Base-by-base conservation (phyloP, 805 yeast species). In the Spathaspora arborariae region DNA sequence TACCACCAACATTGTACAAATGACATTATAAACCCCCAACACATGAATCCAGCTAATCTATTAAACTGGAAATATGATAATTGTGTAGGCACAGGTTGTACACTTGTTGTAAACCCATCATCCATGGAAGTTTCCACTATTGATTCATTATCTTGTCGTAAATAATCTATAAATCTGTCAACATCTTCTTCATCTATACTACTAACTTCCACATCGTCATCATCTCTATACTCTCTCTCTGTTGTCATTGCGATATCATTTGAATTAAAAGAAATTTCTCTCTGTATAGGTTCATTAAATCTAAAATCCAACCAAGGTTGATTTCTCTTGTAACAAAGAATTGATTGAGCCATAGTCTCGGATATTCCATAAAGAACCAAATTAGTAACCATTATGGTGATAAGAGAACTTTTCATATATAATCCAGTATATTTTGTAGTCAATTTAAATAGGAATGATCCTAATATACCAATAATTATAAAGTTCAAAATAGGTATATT, bases 1-100 rank as follows among this genome's bases (percentile, higher is more conserved):
- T 92, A 91, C 99, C 99, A 92, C 42, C 83, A 84, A 44, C 86
- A 85, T 65, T 90, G 97, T 41, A 82, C 79, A 58, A 88, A 85
- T 0, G 97, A 85, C 68, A 89, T 78, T 6, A 84, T 58, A 46
- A 87, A 80, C 1, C 98, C 97, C 97, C 97, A 91, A 38, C 79
- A 66, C 71, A 88, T 81, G 59, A 90, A 91, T 6, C 94, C 86
- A 0, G 82, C 75, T 60, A 89, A 78, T 52, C 97, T 75, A 45
- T 78, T 72, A 57, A 85, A 85, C 47, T 80, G 79, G 64, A 85
- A 92, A 27, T 58, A 62, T 38, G 74, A 58, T 44, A 74, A 58
- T 49, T 62, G 57, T 4, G 50, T 50, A n/a, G 44, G 20, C 10
- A 30, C 39, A 10, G 20, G 34, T 19, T 10, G 15, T 18, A 40